Evolutionary conservation across 108 stramenopile species (phyloP), one percentile per base, ranked within the genome.

Genomic region (Nitzschia putrida): DNA sequence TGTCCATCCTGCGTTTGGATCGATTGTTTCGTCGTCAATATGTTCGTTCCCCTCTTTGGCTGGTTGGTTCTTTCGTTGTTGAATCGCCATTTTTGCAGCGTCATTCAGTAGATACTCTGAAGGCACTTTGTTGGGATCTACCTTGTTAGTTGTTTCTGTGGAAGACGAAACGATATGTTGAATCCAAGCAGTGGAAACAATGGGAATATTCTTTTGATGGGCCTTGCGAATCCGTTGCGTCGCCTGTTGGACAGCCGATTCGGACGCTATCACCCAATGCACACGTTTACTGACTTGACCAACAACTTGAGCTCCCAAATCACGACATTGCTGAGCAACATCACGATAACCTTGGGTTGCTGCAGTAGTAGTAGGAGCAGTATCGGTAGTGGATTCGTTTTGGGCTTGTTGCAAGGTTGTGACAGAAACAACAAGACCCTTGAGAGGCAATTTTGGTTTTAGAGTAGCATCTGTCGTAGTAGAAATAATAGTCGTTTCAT

Each of bases 211-310:
- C n/a, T 74, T 70, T 54, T 85, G 85, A 49, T 73, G n/a, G 6
- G 91, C 91, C 69, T 90, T 89, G 44, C 88, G 82, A 8, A 93
- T 80, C n/a, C 91, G 79, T 66, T 93, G 91, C 7, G 91, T 93
- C 3, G 77, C 67, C 22, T 57, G 54, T 25, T 70, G 20, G 10
- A 90, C 72, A 2, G 87, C 85, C 21, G 76, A 73, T 24, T 41
- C 47, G 8, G 83, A 79, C 40, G 76, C 88, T 24, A 93, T 39
- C 11, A 93, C 44, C 10, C 64, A 65, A 23, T 80, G 52, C 0
- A 93, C 85, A 7, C 80, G 75, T 60, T 85, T 82, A 68, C 90
- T 83, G 0, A 90, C 86, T 73, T 90, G 88, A 9, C 81, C 78
- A 3, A 85, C 73, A 8, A 84, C 74, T 42, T 69, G 64, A 10